Base-by-base conservation (phyloP, 176 grass and related monocot species). In the Poa annua region DNA sequence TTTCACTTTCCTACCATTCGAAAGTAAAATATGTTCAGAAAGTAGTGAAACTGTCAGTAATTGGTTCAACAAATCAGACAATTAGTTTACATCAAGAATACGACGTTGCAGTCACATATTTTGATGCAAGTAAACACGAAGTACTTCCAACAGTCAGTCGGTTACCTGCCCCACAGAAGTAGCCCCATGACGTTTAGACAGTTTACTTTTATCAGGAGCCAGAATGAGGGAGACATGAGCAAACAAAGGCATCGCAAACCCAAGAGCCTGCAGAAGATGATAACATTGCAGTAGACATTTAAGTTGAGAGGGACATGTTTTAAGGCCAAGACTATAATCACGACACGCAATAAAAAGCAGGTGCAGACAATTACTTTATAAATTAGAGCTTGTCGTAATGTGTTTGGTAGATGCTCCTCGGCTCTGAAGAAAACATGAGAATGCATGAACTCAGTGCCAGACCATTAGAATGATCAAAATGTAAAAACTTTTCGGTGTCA, bases 401-500 rank as follows among this genome's bases (percentile, higher is more conserved):
- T 99, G 65, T 99, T 99, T 91, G 96, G 93, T 80, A 99, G 91
- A 89, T 99, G 96, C 80, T 99, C 96, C 79, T 99, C 96, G 41
- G 96, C 93, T 84, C 96, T 99, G 88, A 45, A 52, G 64, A 48
- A 70, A 91, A 56, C 0, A 64, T 29, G 15, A 71, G 6, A 68
- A 87, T 20, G 51, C 38, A 24, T 57, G 22, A 76, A 7, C 66
- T 49, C 24, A 34, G 60, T 10, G 15, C 29, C 8, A 35, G 29
- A 80, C 13, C 19, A 75, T 35, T 66, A 22, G 34, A 91, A 70
- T 74, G 50, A 83, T 26, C 22, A 66, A 78, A 75, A 83, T 0
- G 0, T 12, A 74, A 77, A 61, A 63, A 20, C 0, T 57, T 24
- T 68, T 34, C 2, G 21, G 19, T 53, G 92, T 89, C 93, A 87